Evolutionary conservation across 1,284 basidiomycete species (phyloP).

Genomic region (Moesziomyces antarcticus): DNA sequence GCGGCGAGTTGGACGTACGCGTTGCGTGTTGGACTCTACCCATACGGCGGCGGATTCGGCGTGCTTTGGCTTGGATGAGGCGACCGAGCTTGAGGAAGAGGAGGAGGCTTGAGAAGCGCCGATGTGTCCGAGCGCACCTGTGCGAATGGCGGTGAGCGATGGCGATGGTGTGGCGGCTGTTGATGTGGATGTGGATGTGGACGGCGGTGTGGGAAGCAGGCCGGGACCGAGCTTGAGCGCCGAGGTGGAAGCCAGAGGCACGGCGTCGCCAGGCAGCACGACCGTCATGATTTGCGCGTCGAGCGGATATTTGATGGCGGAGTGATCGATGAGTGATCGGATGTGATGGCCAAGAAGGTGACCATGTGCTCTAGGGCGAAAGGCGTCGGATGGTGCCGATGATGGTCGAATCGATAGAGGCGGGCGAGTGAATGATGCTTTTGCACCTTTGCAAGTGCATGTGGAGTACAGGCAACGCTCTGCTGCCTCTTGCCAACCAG

Average conservation of each 20-base stretch:
- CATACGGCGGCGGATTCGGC: constrained; percentile 37
- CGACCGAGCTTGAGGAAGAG: not conserved
- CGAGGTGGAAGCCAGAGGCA: constrained; percentile 23
- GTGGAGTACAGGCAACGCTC: too few relatives aligned
- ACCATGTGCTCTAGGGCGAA: not conserved
- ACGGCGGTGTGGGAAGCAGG: constrained; percentile 34
- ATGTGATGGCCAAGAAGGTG: not conserved
- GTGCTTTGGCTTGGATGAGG: constrained; percentile 5
- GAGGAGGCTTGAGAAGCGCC: constrained; percentile 1
- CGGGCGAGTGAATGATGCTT: too few relatives aligned
- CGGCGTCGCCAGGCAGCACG: constrained; percentile 56
- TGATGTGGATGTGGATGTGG: not conserved
- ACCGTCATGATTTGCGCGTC: constrained; percentile 36
- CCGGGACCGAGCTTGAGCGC: constrained; percentile 56
- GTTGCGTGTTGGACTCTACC: constrained; percentile 50
- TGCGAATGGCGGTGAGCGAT: constrained; percentile 44
- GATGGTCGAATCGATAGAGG: too few relatives aligned
- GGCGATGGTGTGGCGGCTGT: not conserved
- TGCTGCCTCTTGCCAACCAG: too few relatives aligned
- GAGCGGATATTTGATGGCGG: not conserved
- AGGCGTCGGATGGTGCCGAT: too few relatives aligned
- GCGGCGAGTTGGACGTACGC: constrained; percentile 15
- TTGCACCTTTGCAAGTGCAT: too few relatives aligned
- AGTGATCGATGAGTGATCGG: not conserved
- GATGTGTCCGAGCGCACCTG: constrained; percentile 48